Base-by-base conservation (phyloP, 495 filamentous ascomycete species). In the Penicillium pancosmium region DNA sequence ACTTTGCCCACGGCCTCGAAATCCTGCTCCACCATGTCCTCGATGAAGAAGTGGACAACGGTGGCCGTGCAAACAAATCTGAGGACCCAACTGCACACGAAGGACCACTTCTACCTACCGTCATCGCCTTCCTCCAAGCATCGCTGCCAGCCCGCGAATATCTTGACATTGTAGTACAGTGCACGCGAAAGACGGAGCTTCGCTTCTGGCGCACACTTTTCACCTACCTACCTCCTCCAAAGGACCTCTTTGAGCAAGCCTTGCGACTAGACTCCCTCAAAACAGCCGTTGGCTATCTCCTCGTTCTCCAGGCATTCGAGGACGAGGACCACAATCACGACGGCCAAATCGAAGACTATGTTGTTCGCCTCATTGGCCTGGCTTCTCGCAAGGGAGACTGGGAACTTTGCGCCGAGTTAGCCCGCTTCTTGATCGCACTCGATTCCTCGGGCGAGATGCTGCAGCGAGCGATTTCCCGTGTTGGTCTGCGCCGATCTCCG, bases 401-500 rank as follows among this genome's bases (percentile, higher is more conserved):
- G 94, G 95, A 98, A 56, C 80, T 98, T 5, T 98, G 95, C 72
- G 96, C 92, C 61, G 95, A 99, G 68, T 78, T 99, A 4, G 92
- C 93, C 23, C 77, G 95, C 33, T 99, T 99, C 71, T 74, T 99
- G 50, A 91, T 93, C 46, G 94, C 94, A 2, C 83, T 99, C 54
- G 95, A 99, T 69, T 85, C 89, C 62, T 89, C 84, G 4, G 94
- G 94, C 0, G 85, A 87, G 51, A 95, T 91, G 44, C 77, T 99
- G 21, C 83, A 86, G 48, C 84, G 91, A 59, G 91, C 91, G 0
- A 83, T 97, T 68, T 84, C 86, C 57, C 77, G 89, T 64, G 88
- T 92, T 2, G 87, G 78, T 10, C 59, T 81, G 38, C 68, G 73
- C 4, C 40, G 53, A 19, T 34, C 65, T 23, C 21, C 63, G n/a